Conservation (phyloP, 345 rosid species). For the Linum usitatissimum region DNA sequence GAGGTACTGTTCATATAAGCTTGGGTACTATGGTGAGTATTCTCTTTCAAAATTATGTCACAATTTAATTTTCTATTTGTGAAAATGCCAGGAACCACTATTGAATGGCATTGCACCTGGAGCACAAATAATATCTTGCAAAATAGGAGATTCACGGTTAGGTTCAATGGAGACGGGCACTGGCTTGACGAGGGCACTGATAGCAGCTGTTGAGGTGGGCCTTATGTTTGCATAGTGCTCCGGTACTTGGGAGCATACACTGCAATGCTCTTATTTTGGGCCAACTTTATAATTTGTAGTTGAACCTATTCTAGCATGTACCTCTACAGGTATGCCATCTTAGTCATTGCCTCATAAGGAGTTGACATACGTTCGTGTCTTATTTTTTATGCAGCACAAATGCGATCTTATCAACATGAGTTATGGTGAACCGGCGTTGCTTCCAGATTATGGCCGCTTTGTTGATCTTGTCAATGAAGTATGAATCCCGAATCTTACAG, state of each 20-base stretch:
- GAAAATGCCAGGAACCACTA: slow-evolving; percentile 58
- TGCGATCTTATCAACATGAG: slow-evolving; percentile 99
- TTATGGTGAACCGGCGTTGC: slow-evolving; percentile 71
- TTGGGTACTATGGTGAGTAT: slow-evolving; percentile 2
- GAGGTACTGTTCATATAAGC: slow-evolving; percentile 39
- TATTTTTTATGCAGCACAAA: slow-evolving; percentile 55
- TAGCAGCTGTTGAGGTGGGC: slow-evolving; percentile 84
- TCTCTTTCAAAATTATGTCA: slow-evolving; percentile 2
- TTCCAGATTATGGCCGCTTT: slow-evolving; percentile 97
- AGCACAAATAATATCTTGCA: slow-evolving; percentile 91
- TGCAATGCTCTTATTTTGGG: background rate
- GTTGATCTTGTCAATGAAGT: slow-evolving; percentile 93
- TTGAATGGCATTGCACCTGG: slow-evolving; percentile 97
- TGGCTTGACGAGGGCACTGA: slow-evolving; percentile 78
- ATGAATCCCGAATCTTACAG: slow-evolving; percentile 21
- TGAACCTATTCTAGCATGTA: background rate
- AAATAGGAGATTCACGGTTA: slow-evolving; percentile 90
- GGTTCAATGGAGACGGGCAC: slow-evolving; percentile 99
- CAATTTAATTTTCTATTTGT: slow-evolving; percentile 5
- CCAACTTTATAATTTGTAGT: background rate
- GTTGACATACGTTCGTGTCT: background rate
- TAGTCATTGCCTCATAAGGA: background rate
- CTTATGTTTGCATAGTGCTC: background rate
- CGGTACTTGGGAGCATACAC: background rate
- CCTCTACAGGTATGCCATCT: too few relatives aligned